Evolutionary conservation across 1,284 basidiomycete species (phyloP).

Genomic region (Trichosporon sp.): DNA sequence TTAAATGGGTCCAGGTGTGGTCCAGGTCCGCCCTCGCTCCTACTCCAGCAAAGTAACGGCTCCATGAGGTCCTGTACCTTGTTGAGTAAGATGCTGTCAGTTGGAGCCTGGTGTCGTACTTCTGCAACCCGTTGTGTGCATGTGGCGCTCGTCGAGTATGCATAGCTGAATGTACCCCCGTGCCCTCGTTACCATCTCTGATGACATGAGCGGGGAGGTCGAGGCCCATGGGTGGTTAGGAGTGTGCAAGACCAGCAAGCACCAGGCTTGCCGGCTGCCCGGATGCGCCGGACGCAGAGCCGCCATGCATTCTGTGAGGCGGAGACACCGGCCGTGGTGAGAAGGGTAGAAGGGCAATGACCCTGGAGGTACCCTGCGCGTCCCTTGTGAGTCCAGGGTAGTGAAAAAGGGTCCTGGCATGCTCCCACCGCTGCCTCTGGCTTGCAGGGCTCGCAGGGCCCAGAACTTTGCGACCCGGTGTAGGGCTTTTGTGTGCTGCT

Average conservation of each 20-base stretch:
- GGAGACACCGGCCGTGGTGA: neutral
- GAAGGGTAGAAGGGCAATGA: neutral
- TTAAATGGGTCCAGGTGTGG: neutral
- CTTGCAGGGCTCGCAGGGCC: neutral
- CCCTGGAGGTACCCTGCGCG: neutral
- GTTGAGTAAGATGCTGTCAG: neutral
- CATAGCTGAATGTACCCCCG: neutral
- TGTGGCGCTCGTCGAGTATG: neutral
- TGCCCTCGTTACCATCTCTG: neutral
- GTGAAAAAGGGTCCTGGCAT: slow-evolving; percentile 7
- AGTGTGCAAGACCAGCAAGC: too few species aligned
- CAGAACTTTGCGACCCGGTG: slow-evolving; percentile 1
- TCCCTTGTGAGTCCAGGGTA: neutral
- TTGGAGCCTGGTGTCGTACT: neutral
- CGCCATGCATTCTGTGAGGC: neutral
- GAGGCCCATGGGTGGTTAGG: too few species aligned
- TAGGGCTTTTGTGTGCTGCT: too few species aligned
- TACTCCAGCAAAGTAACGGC: neutral
- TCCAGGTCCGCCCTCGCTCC: too few species aligned
- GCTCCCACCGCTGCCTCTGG: neutral
- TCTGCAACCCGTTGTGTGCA: neutral
- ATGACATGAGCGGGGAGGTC: too few species aligned
- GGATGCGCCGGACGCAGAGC: too few species aligned
- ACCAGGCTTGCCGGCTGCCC: too few species aligned
- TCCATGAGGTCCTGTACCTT: neutral